These are phyloP conservation scores for Corylus avellana DNA, from an alignment of 306 rosid genomes.

Conservation along the genomic window DNA sequence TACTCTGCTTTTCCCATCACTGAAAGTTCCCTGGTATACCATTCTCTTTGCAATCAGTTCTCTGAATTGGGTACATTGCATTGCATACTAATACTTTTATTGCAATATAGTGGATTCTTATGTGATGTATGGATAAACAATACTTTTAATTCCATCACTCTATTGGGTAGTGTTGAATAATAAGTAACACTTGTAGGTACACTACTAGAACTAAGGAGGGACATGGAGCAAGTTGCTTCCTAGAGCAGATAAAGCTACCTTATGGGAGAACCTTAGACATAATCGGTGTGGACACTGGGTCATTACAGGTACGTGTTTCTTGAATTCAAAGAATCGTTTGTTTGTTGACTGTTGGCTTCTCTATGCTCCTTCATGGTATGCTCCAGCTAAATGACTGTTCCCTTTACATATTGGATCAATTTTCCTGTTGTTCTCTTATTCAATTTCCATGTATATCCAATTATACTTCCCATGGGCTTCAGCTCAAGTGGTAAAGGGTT, in stretches of 20 bases:
- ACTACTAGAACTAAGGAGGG: conserved; percentile 42
- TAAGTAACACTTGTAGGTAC: conserved; percentile 42
- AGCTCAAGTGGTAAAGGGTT: neutral
- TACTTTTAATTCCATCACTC: conserved; percentile 5
- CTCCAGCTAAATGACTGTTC: neutral
- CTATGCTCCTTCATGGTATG: neutral
- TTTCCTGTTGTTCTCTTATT: neutral
- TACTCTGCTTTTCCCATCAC: conserved; percentile 38
- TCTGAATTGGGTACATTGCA: conserved; percentile 22
- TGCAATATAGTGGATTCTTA: neutral
- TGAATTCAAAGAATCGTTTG: neutral
- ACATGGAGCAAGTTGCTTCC: conserved; percentile 43
- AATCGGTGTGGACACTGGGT: conserved; percentile 51
- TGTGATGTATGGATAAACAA: neutral
- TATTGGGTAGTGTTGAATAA: conserved; percentile 8
- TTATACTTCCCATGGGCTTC: neutral
- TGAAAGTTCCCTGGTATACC: conserved; percentile 60
- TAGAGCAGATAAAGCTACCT: conserved; percentile 47
- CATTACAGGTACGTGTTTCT: conserved; percentile 39
- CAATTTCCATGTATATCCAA: neutral
- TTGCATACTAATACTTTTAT: conserved; percentile 15
- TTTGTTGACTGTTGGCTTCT: neutral
- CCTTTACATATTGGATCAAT: neutral
- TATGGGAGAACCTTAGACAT: conserved; percentile 48
- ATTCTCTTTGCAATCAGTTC: conserved; percentile 15